Evolutionary conservation across 805 yeast genomes (phyloP).

Genomic region (Diddensiella transvaalensis): DNA sequence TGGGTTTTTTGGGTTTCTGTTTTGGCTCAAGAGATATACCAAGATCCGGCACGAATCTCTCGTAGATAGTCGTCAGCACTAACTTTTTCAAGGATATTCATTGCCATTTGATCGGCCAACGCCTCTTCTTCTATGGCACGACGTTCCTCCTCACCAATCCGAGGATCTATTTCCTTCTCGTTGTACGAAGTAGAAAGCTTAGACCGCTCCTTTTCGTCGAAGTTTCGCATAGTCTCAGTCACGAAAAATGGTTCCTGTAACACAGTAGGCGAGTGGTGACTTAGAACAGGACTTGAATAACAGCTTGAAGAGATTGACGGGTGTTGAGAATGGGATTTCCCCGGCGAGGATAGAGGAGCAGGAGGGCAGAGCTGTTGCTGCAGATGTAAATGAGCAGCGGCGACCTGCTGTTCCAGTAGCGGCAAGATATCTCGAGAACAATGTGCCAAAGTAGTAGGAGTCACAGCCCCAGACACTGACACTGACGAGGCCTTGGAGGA

Average conservation of each 20-base stretch:
- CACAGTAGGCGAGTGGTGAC: constrained; percentile 5
- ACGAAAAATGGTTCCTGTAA: constrained; percentile 11
- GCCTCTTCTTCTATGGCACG: constrained; percentile 18
- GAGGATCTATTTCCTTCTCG: neutral
- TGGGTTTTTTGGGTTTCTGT: neutral
- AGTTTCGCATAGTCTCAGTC: constrained; percentile 6
- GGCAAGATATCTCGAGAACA: constrained; percentile 15
- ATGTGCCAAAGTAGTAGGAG: neutral
- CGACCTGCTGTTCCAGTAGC: constrained; percentile 4
- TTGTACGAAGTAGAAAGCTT: neutral
- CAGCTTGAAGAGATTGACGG: constrained; percentile 16
- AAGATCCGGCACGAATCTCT: constrained; percentile 21
- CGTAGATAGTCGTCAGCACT: constrained; percentile 27
- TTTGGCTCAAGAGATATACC: constrained; percentile 19
- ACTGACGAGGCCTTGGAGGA: constrained; percentile 1
- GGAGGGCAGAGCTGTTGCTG: constrained; percentile 2
- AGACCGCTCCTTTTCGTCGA: neutral
- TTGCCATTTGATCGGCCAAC: constrained; percentile 35
- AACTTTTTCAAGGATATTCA: constrained; percentile 32
- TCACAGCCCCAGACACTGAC: neutral
- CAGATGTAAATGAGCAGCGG: neutral
- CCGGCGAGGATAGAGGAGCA: neutral
- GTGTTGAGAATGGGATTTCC: constrained; percentile 3
- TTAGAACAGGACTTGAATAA: constrained; percentile 11
- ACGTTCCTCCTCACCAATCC: constrained; percentile 16